phyloP scores from a whole-genome alignment of 2,329 filamentous ascomycete species.

The Claviceps sp. region DNA sequence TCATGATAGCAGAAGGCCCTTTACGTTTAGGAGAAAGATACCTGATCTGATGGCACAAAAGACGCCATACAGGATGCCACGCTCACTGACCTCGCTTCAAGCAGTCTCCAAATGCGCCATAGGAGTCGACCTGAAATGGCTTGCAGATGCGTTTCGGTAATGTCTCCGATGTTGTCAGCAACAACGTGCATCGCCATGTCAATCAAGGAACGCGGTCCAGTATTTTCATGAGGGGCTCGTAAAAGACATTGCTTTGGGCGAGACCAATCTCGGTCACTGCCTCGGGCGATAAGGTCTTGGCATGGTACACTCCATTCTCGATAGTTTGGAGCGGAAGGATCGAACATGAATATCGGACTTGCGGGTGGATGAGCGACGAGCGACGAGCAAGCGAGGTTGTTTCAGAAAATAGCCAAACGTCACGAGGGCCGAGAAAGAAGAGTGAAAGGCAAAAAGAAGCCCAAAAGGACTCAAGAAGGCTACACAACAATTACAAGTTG shows the following conservation, averaged over 20 bases:
- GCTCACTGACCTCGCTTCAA: constrained; percentile 23
- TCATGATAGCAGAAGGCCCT: neutral
- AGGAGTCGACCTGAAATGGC: constrained; percentile 20
- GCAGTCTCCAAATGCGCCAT: constrained; percentile 25
- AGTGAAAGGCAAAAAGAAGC: neutral
- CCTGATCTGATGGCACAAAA: neutral
- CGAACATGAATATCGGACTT: constrained; percentile 15
- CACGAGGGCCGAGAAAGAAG: neutral
- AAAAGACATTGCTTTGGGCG: constrained; percentile 17
- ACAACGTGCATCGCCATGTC: constrained; percentile 26
- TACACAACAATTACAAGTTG: no score
- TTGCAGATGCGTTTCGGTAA: constrained; percentile 21
- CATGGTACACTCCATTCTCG: constrained; percentile 23
- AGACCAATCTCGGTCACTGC: constrained; percentile 22
- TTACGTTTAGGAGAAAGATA: neutral
- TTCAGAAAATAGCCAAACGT: neutral
- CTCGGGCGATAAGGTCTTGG: constrained; percentile 10
- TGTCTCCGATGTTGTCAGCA: constrained; percentile 22
- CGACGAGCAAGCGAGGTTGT: neutral
- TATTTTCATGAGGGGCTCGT: constrained; percentile 14
- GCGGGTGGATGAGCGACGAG: neutral
- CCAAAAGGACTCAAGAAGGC: no score
- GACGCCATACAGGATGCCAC: neutral
- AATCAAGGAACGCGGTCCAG: constrained; percentile 23
- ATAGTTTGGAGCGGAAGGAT: constrained; percentile 21